phyloP scores from a whole-genome alignment of 176 grass and related monocot species.

The Thinopyrum elongatum region DNA sequence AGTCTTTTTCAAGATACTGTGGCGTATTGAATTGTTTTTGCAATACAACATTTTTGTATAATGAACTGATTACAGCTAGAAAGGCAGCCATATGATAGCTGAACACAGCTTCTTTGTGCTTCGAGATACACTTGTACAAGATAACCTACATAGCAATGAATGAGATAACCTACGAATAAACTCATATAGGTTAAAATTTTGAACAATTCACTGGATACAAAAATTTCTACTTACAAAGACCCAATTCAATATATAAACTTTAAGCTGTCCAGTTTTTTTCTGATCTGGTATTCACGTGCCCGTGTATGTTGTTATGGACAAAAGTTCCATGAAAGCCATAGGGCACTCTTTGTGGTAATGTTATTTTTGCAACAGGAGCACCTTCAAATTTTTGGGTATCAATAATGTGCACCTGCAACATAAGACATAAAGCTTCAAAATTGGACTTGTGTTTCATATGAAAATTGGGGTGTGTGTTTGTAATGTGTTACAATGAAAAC shows the following conservation, averaged over 20 bases:
- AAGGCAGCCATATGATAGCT: background rate
- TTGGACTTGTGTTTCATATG: background rate
- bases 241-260: background rate
- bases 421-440: background rate
- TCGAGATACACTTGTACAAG: background rate
- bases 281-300: background rate
- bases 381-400: conserved; percentile 38
- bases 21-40: background rate
- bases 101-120: background rate
- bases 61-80: background rate
- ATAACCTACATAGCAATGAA: background rate
- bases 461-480: background rate
- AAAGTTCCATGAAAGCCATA: conserved; percentile 63
- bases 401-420: conserved; percentile 45
- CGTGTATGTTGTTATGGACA: conserved; percentile 5
- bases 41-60: background rate
- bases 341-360: conserved; percentile 48
- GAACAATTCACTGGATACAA: background rate
- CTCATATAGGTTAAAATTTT: background rate
- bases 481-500: background rate
- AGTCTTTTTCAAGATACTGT: background rate
- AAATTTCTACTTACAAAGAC: background rate
- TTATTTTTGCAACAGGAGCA: conserved; percentile 44
- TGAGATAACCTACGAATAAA: background rate
- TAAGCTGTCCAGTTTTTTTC: background rate